Base-by-base conservation (phyloP, 2,329 filamentous ascomycete species). In the Bimuria novae-zelandiae region DNA sequence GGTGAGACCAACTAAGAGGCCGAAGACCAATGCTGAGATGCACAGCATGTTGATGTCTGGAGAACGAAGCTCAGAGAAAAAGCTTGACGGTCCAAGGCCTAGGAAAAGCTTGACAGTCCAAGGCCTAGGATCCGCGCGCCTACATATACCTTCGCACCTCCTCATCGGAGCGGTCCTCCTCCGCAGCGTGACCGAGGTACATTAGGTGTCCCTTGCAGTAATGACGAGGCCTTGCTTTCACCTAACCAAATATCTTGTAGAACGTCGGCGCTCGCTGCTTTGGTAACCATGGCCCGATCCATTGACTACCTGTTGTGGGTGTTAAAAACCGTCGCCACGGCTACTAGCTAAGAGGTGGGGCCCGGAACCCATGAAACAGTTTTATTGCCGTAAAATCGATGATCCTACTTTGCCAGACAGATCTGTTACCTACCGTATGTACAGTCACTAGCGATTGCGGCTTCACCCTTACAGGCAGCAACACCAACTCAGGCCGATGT, bases 111-210 rank as follows among this genome's bases (percentile, higher is more conserved):
- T 45, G 12, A 12, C 17, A 29, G 5, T 35, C 16, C 21, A 25
- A 46, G 11, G 11, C 21, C 19, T 12, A n/a, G 10, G 43, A 46
- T 46, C 21, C 7, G 21, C 19, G 30, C 16, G 30, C 30, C 30
- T 46, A 36, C 43, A 46, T 46, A 46, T 46, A 46, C 30, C 41
- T 33, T 12, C 17, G 7, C 29, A 32, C 22, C 11, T n/a, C 22
- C 17, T 27, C 22, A 12, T 29, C 2, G 25, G 25, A 43, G 7
- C 8, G n/a, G n/a, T n/a, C n/a, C n/a, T n/a, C n/a, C n/a, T 25
- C 21, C 19, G 33, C 25, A n/a, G 41, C 11, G n/a, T 7, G 41
- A 12, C 43, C 21, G 43, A 35, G 43, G 43, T 19, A 35, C 11
- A 17, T 33, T 19, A 23, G 7, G 12, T 25, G 29, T 33, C 22